Base-by-base conservation (phyloP, 139 green algal species). In the Coelastrella sp. region DNA sequence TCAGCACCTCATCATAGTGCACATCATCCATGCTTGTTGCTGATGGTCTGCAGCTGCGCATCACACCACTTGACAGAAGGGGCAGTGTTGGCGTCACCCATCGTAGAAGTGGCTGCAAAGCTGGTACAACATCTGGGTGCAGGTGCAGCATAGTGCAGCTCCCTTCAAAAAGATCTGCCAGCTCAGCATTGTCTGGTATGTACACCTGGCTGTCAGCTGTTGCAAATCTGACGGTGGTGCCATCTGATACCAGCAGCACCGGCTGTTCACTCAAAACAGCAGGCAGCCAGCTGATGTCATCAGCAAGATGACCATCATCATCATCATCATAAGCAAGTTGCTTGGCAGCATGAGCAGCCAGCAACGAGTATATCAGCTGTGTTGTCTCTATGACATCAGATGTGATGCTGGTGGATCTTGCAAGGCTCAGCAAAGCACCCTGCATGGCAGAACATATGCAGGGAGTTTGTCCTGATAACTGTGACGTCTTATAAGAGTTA, bases 381-480 rank as follows among this genome's bases (percentile, higher is more conserved):
- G 23, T 79, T 21, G 7, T 79, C 35, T n/a, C 21, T 19, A 35
- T 7, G 19, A 59, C 27, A 1, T 6, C 5, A 35, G 6, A 5
- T 79, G 35, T 25, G 21, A 53, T 53, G 69, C 69, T 59, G 69
- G n/a, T n/a, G n/a, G n/a, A n/a, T n/a, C n/a, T n/a, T n/a, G n/a
- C n/a, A n/a, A n/a, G n/a, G n/a, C n/a, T n/a, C n/a, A n/a, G n/a
- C n/a, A n/a, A n/a, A n/a, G n/a, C n/a, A n/a, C n/a, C n/a, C n/a
- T n/a, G n/a, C n/a, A n/a, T n/a, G n/a, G n/a, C n/a, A n/a, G n/a
- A n/a, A n/a, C n/a, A n/a, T n/a, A n/a, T n/a, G n/a, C n/a, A n/a
- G n/a, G n/a, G n/a, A n/a, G n/a, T n/a, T n/a, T n/a, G n/a, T n/a
- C n/a, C n/a, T n/a, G n/a, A n/a, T n/a, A n/a, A n/a, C n/a, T n/a